These are phyloP conservation scores for Platanus orientalis DNA, from an alignment of 164 flowering plant genomes.

Conservation along the genomic window DNA sequence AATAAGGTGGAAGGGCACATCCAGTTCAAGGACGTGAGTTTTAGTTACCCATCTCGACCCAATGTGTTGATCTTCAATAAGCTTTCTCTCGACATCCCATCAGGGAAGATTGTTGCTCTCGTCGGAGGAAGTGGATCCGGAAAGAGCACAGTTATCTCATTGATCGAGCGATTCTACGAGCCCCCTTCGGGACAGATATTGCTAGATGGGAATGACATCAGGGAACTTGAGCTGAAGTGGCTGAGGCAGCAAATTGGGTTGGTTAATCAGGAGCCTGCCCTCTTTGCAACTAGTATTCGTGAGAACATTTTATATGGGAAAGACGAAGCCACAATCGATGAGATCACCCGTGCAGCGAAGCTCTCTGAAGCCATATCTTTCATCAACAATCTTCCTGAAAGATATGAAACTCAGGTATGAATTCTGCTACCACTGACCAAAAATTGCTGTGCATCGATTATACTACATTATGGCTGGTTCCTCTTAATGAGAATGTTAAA, in stretches of 20 bases:
- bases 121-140: slow-evolving; percentile 99
- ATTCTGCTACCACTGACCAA: no score
- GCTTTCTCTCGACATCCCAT: slow-evolving; percentile 61
- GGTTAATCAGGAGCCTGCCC: slow-evolving; percentile 97
- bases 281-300: slow-evolving; percentile 86
- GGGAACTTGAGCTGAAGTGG: slow-evolving; percentile 78
- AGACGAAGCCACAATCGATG: slow-evolving; percentile 74
- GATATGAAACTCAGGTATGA: slow-evolving; percentile 91
- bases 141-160: slow-evolving; percentile 90
- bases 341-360: slow-evolving; percentile 86
- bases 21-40: slow-evolving; percentile 61
- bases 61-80: slow-evolving; percentile 65
- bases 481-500: no score
- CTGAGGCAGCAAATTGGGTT: slow-evolving; percentile 82
- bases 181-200: slow-evolving; percentile 65
- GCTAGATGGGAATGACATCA: slow-evolving; percentile 64
- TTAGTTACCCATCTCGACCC: slow-evolving; percentile 92
- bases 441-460: no score
- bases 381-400: slow-evolving; percentile 90
- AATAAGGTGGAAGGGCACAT: slow-evolving; percentile 68
- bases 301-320: slow-evolving; percentile 95
- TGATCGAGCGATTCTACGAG: slow-evolving; percentile 94
- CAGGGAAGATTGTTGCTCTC: slow-evolving; percentile 88
- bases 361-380: slow-evolving; percentile 86
- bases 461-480: no score